Base-by-base conservation (phyloP, 169 alveolate species). In the Amoebophrya sp. region DNA sequence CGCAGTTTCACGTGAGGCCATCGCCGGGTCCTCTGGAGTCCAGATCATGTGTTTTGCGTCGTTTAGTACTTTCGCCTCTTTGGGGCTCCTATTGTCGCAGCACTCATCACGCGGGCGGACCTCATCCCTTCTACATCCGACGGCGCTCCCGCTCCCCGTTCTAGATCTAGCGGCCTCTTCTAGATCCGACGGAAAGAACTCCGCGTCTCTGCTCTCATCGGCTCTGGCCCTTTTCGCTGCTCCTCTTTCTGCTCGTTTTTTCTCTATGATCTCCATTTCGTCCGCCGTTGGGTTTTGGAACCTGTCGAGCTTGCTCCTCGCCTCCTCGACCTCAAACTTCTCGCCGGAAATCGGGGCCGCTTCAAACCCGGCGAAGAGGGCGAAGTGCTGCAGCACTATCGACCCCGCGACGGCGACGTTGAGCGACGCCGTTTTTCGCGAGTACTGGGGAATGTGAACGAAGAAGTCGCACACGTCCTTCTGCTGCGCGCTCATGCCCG, bases 351-450 rank as follows among this genome's bases (percentile, higher is more conserved):
- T 58, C 34, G 29, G 10, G 78, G 26, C 5, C 23, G 4, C 38
- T 2, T 2, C 38, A 58, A 58, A 58, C 4, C 23, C 34, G 7
- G 78, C 78, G 34, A 58, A 58, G 5, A 58, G 4, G 4, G 78
- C 78, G 34, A 58, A 58, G 78, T 58, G 98, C 90, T 95, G 96
- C 91, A 96, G 95, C 48, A 96, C 94, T 89, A 97, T 97, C 34
- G 97, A 95, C 4, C 97, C 97, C 10, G 98, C 98, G 26, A 96
- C 94, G 0, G 97, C 96, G 23, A 97, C 98, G 94, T 97, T 97
- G 88, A 97, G 93, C 90, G 96, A 93, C 7, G 97, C 98, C 34
- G 98, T 97, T 40, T 95, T 96, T 88, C 92, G 89, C 31, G 96
- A 93, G 91, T 96, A 96, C 93, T 96, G 95, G 39, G 96, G 96